phyloP scores from a whole-genome alignment of 2,329 filamentous ascomycete genomes.

The Hysterium pulicare region DNA sequence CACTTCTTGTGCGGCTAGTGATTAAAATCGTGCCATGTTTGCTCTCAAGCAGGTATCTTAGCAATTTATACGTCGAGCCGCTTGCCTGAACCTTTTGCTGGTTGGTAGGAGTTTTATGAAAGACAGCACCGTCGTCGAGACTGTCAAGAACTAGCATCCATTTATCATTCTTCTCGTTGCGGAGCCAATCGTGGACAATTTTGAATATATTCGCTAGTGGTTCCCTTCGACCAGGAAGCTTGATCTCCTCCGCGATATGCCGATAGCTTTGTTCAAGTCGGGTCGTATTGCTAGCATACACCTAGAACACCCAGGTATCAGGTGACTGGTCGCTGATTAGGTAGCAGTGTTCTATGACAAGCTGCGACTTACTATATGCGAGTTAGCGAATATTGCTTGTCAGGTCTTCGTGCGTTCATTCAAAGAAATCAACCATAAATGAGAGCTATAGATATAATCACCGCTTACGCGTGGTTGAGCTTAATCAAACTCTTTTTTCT shows the following conservation, averaged over 20 bases:
- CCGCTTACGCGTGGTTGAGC: too few species aligned
- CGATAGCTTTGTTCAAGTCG: conserved; percentile 14
- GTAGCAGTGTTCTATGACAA: conserved; percentile 11
- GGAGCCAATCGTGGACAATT: conserved; percentile 12
- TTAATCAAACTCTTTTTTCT: background rate
- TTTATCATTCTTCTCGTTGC: conserved; percentile 8
- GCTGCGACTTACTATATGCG: background rate
- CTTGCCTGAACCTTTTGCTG: conserved; percentile 1
- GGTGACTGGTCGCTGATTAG: conserved; percentile 7
- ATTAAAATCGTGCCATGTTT: conserved; percentile 1
- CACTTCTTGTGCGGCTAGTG: conserved; percentile 11
- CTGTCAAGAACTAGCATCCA: conserved; percentile 22
- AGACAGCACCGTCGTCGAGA: conserved; percentile 6
- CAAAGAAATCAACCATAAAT: too few species aligned
- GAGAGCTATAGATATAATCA: too few species aligned
- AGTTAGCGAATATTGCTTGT: background rate
- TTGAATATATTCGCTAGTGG: conserved; percentile 4
- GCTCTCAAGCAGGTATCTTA: background rate
- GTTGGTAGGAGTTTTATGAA: background rate
- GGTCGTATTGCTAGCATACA: conserved; percentile 9
- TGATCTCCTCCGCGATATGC: conserved; percentile 13
- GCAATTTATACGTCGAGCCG: background rate
- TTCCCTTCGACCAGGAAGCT: conserved; percentile 9
- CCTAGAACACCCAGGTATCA: conserved; percentile 13
- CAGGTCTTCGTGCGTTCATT: too few species aligned